Percentiles rank a stretch among this genome's conserved stretches.
Evolutionary conservation across 2,329 filamentous ascomycete genomes (phyloP).

Genomic region (Trichophyton schoenleinii): DNA sequence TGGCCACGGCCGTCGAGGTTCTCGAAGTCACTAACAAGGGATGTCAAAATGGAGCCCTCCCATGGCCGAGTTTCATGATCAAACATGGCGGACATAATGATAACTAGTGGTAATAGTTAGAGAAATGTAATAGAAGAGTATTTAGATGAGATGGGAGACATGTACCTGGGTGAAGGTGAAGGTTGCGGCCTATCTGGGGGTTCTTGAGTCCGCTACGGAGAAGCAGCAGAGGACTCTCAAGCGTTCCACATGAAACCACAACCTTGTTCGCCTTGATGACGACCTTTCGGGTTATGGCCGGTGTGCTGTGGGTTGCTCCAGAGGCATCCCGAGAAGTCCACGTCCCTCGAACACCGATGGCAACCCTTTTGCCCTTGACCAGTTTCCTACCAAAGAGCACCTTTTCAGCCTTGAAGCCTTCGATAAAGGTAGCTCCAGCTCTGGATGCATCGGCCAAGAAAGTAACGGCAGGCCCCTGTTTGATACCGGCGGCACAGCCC

Average conservation of each 20-base stretch:
- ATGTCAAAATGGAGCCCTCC: conserved; percentile 70
- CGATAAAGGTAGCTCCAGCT: conserved; percentile 67
- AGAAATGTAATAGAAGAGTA: neutral
- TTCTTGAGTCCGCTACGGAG: conserved; percentile 70
- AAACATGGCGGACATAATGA: conserved; percentile 47
- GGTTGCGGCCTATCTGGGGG: conserved; percentile 65
- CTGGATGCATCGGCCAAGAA: conserved; percentile 69
- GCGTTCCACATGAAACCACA: conserved; percentile 61
- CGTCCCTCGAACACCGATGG: conserved; percentile 57
- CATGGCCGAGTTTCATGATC: conserved; percentile 57
- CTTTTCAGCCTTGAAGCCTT: conserved; percentile 62
- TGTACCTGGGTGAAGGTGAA: conserved; percentile 67
- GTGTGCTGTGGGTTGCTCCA: conserved; percentile 43
- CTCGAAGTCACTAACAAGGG: conserved; percentile 63
- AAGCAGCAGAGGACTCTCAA: conserved; percentile 66
- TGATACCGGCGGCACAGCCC: conserved; percentile 53
- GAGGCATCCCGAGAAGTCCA: conserved; percentile 61
- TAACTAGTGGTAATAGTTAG: conserved; percentile 16
- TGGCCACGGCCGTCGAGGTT: conserved; percentile 71
- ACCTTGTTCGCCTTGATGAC: conserved; percentile 68
- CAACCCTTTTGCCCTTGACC: conserved; percentile 41
- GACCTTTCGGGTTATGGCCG: conserved; percentile 47
- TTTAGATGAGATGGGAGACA: conserved; percentile 15
- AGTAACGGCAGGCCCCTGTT: conserved; percentile 63
- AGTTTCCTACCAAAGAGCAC: conserved; percentile 52